Base-by-base conservation (phyloP, 495 filamentous ascomycete genomes). In the Aspergillus coremiiformis region DNA sequence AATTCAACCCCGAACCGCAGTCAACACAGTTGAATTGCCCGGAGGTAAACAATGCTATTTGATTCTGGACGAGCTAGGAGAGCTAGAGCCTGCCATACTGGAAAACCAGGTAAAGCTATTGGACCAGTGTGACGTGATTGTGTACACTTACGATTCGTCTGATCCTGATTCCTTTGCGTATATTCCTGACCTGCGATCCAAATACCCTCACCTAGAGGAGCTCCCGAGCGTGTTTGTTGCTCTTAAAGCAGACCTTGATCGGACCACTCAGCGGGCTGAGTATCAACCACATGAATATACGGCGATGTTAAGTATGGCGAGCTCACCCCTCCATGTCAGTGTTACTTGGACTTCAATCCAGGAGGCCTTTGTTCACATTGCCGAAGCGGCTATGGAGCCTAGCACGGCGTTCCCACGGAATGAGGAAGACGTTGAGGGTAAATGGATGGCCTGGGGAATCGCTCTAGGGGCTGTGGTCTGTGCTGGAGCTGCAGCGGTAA, bases 1-100 rank as follows among this genome's bases (percentile, higher is more conserved):
- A 23, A 96, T 97, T 62, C 91, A 94, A 57, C 90, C 91, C 5
- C 84, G 89, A 11, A 86, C 88, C 2, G 90, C 90, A 3, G 92
- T 97, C 56, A 97, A 98, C 64, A 95, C 88, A 53, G 93, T 98
- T 15, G 93, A 98, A 61, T 80, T 98, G 2, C 90, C 87, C 43
- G 93, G 93, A 23, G 93, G 93, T 21, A 95, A 95, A 60, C 94
- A 98, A 67, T 95, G 89, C 69, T 97, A 97, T 61, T 77, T 98
- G 20, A 97, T 98, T 53, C 75, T 97, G 47, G 87, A 94, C 60
- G 93, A 98, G 64, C 83, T 96, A 2, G 94, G 94, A n/a, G 90
- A 96, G 65, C 73, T 95, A 33, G 93, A 97, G 59, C 87, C 90
- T 0, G 91, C 93, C 19, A 87, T 97, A 44, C 71, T 98, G 1